phyloP scores from a whole-genome alignment of 495 filamentous ascomycete species.

The Margaritispora aquatica region DNA sequence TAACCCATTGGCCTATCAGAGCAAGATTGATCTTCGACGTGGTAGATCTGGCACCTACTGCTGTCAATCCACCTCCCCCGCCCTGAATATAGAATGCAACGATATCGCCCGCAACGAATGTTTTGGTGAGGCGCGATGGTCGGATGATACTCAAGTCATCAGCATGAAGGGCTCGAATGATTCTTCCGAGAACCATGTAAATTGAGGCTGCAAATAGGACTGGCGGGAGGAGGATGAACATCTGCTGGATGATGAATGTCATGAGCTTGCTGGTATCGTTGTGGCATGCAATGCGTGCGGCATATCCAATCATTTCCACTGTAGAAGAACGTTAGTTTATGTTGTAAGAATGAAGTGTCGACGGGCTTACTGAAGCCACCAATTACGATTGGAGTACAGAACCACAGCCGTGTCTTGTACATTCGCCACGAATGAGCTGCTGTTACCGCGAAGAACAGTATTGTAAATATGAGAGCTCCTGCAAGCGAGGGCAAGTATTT shows the following conservation, averaged over 20 bases:
- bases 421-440: constrained; percentile 42
- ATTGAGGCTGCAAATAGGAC: constrained; percentile 47
- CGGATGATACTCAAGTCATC: constrained; percentile 32
- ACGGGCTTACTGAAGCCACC: constrained; percentile 52
- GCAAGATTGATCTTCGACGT: constrained; percentile 15
- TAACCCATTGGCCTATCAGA: constrained; percentile 35
- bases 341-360: too few species aligned
- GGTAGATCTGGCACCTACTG: constrained; percentile 17
- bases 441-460: constrained; percentile 42
- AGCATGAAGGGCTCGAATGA: constrained; percentile 31
- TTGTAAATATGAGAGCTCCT: constrained; percentile 39
- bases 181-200: constrained; percentile 46
- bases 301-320: constrained; percentile 40
- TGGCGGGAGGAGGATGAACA: constrained; percentile 43
- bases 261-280: constrained; percentile 27
- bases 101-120: constrained; percentile 39
- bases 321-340: too few species aligned
- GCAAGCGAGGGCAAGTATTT: constrained; percentile 42
- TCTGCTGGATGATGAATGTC: constrained; percentile 41
- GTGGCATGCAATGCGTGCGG: constrained; percentile 32
- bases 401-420: constrained; percentile 41
- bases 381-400: constrained; percentile 49
- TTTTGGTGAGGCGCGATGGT: constrained; percentile 31
- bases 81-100: constrained; percentile 36
- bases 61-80: constrained; percentile 30